These are phyloP conservation scores for Metschnikowia cerradonensis DNA, from an alignment of 805 yeast genomes.

Conservation along the genomic window DNA sequence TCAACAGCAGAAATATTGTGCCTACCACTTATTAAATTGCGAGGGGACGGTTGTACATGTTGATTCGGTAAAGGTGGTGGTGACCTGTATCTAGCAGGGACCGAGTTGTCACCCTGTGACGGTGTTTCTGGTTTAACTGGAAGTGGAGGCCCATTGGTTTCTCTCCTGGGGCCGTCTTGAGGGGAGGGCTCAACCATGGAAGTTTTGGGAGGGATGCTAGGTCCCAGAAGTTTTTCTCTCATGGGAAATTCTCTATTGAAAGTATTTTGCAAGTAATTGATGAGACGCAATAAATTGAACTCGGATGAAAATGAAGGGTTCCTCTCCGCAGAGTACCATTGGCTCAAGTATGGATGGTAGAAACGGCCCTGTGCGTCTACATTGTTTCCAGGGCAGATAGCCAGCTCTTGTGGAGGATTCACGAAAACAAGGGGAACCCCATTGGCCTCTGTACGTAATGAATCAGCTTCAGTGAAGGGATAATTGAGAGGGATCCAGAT, in stretches of 20 bases:
- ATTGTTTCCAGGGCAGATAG: conserved; percentile 54
- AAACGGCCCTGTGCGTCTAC: conserved; percentile 70
- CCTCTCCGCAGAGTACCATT: conserved; percentile 41
- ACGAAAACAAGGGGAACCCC: conserved; percentile 65
- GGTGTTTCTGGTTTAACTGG: conserved; percentile 26
- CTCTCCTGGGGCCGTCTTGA: conserved; percentile 11
- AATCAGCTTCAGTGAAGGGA: conserved; percentile 39
- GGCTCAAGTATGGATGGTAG: conserved; percentile 63
- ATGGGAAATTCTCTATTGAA: conserved; percentile 30
- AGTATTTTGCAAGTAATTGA: conserved; percentile 29
- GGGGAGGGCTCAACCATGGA: conserved; percentile 29
- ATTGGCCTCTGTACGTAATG: conserved; percentile 14
- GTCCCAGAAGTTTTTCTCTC: conserved; percentile 30
- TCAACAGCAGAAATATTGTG: not conserved
- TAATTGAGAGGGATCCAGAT: conserved; percentile 76
- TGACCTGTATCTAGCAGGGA: conserved; percentile 10
- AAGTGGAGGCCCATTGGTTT: conserved; percentile 23
- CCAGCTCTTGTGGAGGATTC: conserved; percentile 46
- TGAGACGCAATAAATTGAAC: conserved; percentile 29
- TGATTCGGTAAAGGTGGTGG: conserved; percentile 12
- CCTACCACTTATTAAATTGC: not conserved
- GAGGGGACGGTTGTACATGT: not conserved
- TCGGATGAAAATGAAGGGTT: conserved; percentile 2
- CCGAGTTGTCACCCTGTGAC: conserved; percentile 14
- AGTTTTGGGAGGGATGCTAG: conserved; percentile 25